Percentiles rank a stretch among this genome's conserved stretches.
Conservation (phyloP, 441 rosid species). For the Corymbia calophylla region DNA sequence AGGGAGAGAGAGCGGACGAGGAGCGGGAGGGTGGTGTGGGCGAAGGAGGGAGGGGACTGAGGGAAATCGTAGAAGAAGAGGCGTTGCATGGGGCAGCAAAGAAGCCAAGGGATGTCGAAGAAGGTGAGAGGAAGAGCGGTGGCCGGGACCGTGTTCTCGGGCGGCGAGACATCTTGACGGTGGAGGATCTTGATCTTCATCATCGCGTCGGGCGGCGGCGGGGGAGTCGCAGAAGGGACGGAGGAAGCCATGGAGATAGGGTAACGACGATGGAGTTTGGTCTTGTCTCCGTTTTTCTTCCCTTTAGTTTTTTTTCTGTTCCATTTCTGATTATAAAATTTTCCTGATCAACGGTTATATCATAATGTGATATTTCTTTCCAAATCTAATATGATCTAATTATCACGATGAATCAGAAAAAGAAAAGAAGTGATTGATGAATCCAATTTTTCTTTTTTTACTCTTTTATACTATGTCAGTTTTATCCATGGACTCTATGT, state of each 20-base stretch:
- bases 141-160: constrained; percentile 11
- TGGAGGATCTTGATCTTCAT: constrained; percentile 1
- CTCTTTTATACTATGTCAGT: too few species aligned
- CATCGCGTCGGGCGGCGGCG: neutral
- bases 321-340: too few species aligned
- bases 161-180: constrained; percentile 15
- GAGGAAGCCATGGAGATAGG: neutral
- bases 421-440: too few species aligned
- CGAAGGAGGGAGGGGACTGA: neutral
- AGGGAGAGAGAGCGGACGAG: neutral
- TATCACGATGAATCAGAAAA: too few species aligned
- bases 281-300: neutral
- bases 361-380: too few species aligned
- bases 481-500: too few species aligned
- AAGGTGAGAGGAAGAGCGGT: constrained; percentile 36
- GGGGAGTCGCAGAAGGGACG: neutral
- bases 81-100: neutral
- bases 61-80: neutral
- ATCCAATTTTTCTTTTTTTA: too few species aligned
- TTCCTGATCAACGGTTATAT: too few species aligned
- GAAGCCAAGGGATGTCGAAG: neutral
- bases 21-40: neutral
- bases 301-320: too few species aligned
- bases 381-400: too few species aligned
- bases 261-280: too few species aligned